Evolutionary conservation across 169 alveolate species (phyloP), one percentile per base, ranked within the genome.

Genomic region (Eimeria acervulina): DNA sequence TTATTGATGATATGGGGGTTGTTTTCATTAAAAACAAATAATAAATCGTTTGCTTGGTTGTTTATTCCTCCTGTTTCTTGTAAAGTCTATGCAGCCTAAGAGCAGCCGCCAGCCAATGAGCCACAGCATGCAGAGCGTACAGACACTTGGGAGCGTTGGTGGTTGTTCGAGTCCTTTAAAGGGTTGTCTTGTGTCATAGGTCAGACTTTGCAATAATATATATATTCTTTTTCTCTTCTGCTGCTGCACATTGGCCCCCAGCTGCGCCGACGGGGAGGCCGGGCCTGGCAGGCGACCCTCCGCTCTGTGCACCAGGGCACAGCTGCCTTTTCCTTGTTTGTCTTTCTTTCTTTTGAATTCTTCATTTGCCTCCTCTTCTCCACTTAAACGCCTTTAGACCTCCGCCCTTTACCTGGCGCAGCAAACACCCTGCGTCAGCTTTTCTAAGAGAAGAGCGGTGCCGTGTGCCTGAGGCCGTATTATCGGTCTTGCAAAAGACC

Each of bases 241-340:
- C 17, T 19, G 40, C 23, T 7, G 78, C 78, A n/a, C 40, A 66
- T 28, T 66, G 19, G 2, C 78, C 78, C 38, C 44, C 38, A 66
- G 78, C 78, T 66, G 42, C 78, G 78, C 78, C 78, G 78, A 66
- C 78, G 78, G 42, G 72, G 78, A n/a, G 78, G 78, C 78, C 78
- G 78, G 40, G 78, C 78, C 78, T 28, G 78, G 78, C 42, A 66
- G 78, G 13, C 78, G 66, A 55, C 66, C 66, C 66, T 55, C 78
- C 72, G n/a, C 78, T 31, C 78, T 66, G 78, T 66, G 78, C 78
- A 66, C 78, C 28, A 66, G 78, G 78, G 78, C 78, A 28, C 2
- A 66, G 42, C 44, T 13, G 78, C 78, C 42, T 66, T 42, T 31
- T 31, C 10, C 4, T 17, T 0, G 44, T 21, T 66, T 66, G 40